These are phyloP conservation scores for Xylariaceae sp. DNA, from an alignment of 2,329 filamentous ascomycete species.

Conservation along the genomic window DNA sequence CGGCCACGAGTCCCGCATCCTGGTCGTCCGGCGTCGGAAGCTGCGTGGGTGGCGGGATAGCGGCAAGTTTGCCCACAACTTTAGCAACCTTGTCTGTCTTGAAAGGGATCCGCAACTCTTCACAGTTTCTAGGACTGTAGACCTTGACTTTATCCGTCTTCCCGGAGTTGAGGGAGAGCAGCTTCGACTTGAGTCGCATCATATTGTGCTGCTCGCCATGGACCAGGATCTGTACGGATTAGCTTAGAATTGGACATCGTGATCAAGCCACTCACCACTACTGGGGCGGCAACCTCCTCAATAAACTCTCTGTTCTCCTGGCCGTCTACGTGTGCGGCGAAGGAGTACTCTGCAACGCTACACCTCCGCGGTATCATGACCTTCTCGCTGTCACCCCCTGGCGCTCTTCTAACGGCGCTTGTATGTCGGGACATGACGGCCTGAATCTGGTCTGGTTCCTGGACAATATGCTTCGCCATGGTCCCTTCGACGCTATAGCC, in stretches of 20 bases:
- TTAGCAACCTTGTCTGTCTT: slow-evolving; percentile 92
- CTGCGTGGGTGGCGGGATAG: slow-evolving; percentile 60
- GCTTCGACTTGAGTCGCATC: slow-evolving; percentile 91
- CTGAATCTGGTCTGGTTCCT: slow-evolving; percentile 89
- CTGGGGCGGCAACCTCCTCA: slow-evolving; percentile 83
- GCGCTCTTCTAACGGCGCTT: slow-evolving; percentile 54
- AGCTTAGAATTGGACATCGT: slow-evolving; percentile 2
- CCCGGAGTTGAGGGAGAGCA: slow-evolving; percentile 82
- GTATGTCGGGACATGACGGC: slow-evolving; percentile 78
- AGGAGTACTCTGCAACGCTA: slow-evolving; percentile 89
- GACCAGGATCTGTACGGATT: slow-evolving; percentile 66
- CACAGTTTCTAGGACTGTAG: slow-evolving; percentile 88
- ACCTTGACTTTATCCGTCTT: slow-evolving; percentile 82
- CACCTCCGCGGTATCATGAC: slow-evolving; percentile 88
- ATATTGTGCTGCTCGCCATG: slow-evolving; percentile 97
- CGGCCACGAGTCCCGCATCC: slow-evolving; percentile 58
- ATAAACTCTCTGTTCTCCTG: slow-evolving; percentile 96
- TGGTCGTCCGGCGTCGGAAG: slow-evolving; percentile 23
- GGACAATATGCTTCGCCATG: slow-evolving; percentile 93
- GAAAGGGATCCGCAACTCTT: slow-evolving; percentile 91
- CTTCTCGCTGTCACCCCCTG: slow-evolving; percentile 69
- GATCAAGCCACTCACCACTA: slow-evolving; percentile 62
- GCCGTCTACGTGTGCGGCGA: slow-evolving; percentile 94
- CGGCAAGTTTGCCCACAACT: slow-evolving; percentile 87
- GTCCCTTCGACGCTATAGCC: slow-evolving; percentile 98